These are phyloP conservation scores for Blastomyces gilchristii DNA, from an alignment of 2,329 filamentous ascomycete genomes.

Conservation along the genomic window DNA sequence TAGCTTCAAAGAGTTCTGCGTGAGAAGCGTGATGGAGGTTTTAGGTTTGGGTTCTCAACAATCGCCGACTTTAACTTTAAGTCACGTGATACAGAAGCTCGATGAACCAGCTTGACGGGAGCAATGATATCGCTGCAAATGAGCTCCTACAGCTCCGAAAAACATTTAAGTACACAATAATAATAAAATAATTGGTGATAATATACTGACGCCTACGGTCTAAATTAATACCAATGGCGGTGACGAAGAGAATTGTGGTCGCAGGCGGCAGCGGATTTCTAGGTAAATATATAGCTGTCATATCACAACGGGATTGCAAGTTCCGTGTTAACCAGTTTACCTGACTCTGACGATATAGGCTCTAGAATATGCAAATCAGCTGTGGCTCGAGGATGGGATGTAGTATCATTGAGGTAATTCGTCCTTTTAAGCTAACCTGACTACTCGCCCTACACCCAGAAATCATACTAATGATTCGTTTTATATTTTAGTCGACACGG, in stretches of 20 bases:
- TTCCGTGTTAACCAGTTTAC: background rate
- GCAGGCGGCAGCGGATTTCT: slow-evolving; percentile 92
- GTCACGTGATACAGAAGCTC: no score
- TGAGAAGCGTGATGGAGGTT: background rate
- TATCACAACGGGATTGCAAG: background rate
- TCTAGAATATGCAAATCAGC: slow-evolving; percentile 84
- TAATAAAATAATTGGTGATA: background rate
- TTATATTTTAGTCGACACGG: slow-evolving; percentile 62
- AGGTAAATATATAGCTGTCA: slow-evolving; percentile 40
- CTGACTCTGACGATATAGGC: slow-evolving; percentile 31
- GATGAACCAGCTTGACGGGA: background rate
- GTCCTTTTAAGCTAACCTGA: background rate
- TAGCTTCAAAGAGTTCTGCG: background rate
- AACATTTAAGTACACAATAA: background rate
- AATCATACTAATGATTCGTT: background rate
- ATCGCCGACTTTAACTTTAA: background rate
- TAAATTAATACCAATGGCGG: slow-evolving; percentile 23
- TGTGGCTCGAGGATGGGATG: slow-evolving; percentile 75
- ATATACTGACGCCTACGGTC: background rate
- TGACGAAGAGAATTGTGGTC: slow-evolving; percentile 71
- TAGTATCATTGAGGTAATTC: slow-evolving; percentile 76
- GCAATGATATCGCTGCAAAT: no score
- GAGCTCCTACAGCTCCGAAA: background rate
- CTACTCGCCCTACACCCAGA: background rate
- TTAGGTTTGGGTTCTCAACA: background rate